Evolutionary conservation across 208 protist genomes (phyloP).

Genomic region (Phytomonas serpens): DNA sequence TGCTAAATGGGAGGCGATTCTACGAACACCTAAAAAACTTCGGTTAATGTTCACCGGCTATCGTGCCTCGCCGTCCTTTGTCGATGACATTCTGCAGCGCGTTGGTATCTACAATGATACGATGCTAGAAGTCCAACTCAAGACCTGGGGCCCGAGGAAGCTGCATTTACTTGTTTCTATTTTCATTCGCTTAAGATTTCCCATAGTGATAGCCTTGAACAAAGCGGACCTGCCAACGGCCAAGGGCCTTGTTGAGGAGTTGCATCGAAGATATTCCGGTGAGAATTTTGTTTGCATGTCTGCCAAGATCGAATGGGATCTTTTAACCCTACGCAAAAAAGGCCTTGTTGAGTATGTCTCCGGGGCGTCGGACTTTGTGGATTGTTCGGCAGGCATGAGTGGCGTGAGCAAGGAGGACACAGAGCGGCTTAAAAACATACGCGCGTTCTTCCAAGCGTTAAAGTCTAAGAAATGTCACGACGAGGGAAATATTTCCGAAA

Average conservation of each 20-base stretch:
- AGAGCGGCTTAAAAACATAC: conserved; percentile 22
- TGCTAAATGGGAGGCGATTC: conserved; percentile 69
- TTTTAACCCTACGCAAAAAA: conserved; percentile 49
- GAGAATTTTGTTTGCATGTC: conserved; percentile 75
- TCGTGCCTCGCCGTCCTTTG: conserved; percentile 61
- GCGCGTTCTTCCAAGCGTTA: conserved; percentile 23
- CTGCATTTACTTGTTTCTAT: conserved; percentile 87
- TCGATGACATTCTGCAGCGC: conserved; percentile 51
- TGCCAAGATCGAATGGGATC: conserved; percentile 66
- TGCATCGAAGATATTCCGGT: conserved; percentile 52
- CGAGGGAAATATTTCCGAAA: neutral
- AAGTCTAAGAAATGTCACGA: neutral
- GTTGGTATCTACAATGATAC: conserved; percentile 40
- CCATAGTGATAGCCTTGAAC: conserved; percentile 89
- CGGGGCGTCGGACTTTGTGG: conserved; percentile 23
- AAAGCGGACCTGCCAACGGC: conserved; percentile 81
- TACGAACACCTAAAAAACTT: conserved; percentile 60
- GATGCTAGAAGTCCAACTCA: conserved; percentile 25
- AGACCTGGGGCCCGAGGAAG: conserved; percentile 51
- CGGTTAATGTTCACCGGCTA: conserved; percentile 91
- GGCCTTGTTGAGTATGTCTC: conserved; percentile 53
- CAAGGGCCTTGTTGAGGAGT: conserved; percentile 19
- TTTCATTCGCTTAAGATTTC: conserved; percentile 87
- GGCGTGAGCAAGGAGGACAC: conserved; percentile 18
- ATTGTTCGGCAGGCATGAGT: conserved; percentile 11